phyloP scores from a whole-genome alignment of 106 monocot species.

The Allium sativum region DNA sequence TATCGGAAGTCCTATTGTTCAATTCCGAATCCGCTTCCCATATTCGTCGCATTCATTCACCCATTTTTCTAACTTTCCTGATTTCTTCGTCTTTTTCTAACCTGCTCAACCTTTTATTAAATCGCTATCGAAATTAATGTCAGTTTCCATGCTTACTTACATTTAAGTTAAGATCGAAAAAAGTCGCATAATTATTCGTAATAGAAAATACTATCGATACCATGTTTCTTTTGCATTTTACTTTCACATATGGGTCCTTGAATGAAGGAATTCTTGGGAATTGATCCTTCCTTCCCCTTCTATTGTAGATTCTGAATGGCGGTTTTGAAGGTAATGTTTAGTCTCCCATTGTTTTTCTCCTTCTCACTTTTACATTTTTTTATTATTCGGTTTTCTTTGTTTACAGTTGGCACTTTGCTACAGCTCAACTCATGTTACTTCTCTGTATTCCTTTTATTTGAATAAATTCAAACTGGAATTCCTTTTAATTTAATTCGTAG shows the following conservation, averaged over 20 bases:
- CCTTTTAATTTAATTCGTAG: not conserved
- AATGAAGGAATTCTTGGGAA: constrained; percentile 3
- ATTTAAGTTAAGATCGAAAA: not conserved
- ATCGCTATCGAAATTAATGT: not conserved
- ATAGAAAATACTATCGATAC: not conserved
- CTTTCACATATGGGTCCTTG: constrained; percentile 7
- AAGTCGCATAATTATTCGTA: not conserved
- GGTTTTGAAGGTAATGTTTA: constrained; percentile 6
- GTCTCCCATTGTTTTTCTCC: not conserved
- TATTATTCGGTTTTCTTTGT: not conserved
- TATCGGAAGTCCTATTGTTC: not conserved
- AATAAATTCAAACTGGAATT: not conserved
- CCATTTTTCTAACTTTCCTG: not conserved
- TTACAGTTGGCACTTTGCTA: not conserved
- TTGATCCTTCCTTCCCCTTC: constrained; percentile 1
- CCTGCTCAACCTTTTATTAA: not conserved
- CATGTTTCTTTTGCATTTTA: not conserved
- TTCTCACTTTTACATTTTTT: not conserved
- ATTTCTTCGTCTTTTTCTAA: not conserved
- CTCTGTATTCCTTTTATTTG: not conserved
- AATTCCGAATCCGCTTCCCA: not conserved
- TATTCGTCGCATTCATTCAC: not conserved
- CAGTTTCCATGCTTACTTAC: not conserved
- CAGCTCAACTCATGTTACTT: not conserved
- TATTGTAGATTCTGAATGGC: constrained; percentile 1